Percentiles rank a stretch among this genome's conserved stretches.
phyloP scores from a whole-genome alignment of 176 grass and related monocot genomes.

The Aegilops sharonensis region DNA sequence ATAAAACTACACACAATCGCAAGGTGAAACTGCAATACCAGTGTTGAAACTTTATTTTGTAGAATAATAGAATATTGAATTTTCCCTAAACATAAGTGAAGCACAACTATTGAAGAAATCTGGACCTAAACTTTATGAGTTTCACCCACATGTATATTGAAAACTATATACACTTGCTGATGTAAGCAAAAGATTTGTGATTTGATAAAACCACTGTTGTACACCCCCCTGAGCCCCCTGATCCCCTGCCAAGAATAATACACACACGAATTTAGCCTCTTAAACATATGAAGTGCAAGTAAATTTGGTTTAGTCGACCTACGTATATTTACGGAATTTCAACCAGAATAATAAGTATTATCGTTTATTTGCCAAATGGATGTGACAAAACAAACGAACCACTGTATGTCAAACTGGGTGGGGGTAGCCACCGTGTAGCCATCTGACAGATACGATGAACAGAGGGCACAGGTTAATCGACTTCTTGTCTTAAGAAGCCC shows the following conservation, averaged over 20 bases:
- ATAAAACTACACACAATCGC: not conserved
- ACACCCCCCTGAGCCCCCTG: not conserved
- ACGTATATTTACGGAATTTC: not conserved
- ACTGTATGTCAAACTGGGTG: not conserved
- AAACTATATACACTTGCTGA: not conserved
- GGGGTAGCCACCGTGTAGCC: not conserved
- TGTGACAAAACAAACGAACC: not conserved
- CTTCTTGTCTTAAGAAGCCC: not conserved
- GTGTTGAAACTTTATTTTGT: not conserved
- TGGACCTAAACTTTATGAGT: not conserved
- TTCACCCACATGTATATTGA: not conserved
- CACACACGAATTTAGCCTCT: not conserved
- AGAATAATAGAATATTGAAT: not conserved
- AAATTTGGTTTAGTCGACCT: not conserved
- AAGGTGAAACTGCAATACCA: not conserved
- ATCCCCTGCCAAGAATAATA: not conserved
- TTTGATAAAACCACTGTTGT: not conserved
- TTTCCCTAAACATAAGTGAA: not conserved
- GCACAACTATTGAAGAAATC: not conserved
- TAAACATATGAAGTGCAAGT: not conserved
- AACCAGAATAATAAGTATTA: not conserved
- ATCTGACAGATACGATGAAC: not conserved
- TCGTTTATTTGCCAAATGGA: not conserved
- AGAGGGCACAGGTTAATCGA: not conserved
- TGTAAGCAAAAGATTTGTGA: not conserved